Percentiles rank a stretch among this genome's conserved stretches.
These are phyloP conservation scores for Cyclospora cayetanensis DNA, from an alignment of 169 alveolate genomes.

Conservation along the genomic window DNA sequence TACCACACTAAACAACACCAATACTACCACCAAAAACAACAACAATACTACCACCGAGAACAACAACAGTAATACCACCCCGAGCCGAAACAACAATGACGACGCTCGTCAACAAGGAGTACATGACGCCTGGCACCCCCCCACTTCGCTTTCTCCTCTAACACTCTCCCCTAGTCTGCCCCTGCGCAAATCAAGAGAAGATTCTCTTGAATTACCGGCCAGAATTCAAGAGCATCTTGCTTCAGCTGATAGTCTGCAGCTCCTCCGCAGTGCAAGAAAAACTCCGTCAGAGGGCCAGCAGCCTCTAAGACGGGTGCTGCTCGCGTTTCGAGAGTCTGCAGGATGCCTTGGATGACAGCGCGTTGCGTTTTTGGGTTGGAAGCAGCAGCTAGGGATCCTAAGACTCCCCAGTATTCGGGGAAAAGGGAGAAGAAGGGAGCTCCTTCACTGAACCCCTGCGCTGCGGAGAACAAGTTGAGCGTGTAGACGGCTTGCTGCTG, in stretches of 20 bases:
- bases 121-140: too few species aligned
- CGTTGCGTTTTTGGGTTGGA: slow-evolving; percentile 78
- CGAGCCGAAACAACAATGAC: too few species aligned
- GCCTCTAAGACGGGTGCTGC: not conserved
- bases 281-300: slow-evolving; percentile 75
- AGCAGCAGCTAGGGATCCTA: slow-evolving; percentile 80
- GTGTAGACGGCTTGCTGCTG: slow-evolving; percentile 74
- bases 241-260: slow-evolving; percentile 81
- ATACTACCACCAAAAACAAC: too few species aligned
- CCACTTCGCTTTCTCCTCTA: too few species aligned
- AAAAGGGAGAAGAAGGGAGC: slow-evolving; percentile 76
- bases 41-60: too few species aligned
- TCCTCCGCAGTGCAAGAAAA: slow-evolving; percentile 81
- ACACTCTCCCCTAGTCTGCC: too few species aligned
- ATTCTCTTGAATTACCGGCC: slow-evolving; percentile 74
- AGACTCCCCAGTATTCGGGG: slow-evolving; percentile 78
- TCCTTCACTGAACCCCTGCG: slow-evolving; percentile 65
- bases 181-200: too few species aligned
- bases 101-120: too few species aligned
- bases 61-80: too few species aligned
- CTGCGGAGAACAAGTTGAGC: slow-evolving; percentile 63
- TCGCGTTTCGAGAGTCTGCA: slow-evolving; percentile 70
- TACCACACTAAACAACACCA: too few species aligned
- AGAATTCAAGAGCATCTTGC: slow-evolving; percentile 86
- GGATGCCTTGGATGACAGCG: slow-evolving; percentile 81